Conservation (phyloP, 2,329 filamentous ascomycete genomes). For the Alternaria postmessia region DNA sequence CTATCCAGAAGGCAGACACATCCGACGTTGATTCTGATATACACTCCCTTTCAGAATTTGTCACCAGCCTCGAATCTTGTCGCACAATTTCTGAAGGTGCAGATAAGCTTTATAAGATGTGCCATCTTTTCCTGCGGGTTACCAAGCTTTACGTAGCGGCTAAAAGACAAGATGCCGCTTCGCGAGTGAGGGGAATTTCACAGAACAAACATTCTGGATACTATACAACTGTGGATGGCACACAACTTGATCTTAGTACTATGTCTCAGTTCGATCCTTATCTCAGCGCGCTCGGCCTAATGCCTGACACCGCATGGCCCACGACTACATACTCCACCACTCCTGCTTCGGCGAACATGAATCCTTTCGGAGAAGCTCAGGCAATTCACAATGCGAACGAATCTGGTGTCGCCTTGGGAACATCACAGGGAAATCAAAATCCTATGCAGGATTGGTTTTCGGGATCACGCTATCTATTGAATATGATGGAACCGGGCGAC, state of each 20-base stretch:
- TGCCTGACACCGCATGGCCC: conserved; percentile 52
- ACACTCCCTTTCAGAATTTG: conserved; percentile 63
- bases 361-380: conserved; percentile 15
- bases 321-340: conserved; percentile 15
- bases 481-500: conserved; percentile 64
- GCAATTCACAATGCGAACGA: background rate
- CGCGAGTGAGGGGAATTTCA: conserved; percentile 9
- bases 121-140: conserved; percentile 68
- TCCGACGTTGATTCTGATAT: conserved; percentile 66
- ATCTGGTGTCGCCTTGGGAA: conserved; percentile 13
- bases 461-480: conserved; percentile 71
- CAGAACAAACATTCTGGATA: conserved; percentile 16
- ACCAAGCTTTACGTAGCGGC: conserved; percentile 69
- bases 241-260: conserved; percentile 31
- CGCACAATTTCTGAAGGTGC: conserved; percentile 65
- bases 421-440: conserved; percentile 49
- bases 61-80: conserved; percentile 62
- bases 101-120: conserved; percentile 68
- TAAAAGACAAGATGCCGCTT: conserved; percentile 56
- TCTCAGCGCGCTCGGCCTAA: conserved; percentile 69
- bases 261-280: conserved; percentile 67
- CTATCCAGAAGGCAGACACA: conserved; percentile 61
- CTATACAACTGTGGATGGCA: conserved; percentile 22
- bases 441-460: conserved; percentile 70
- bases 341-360: conserved; percentile 12